These are phyloP conservation scores for Starmerella floris DNA, from an alignment of 805 yeast genomes.

Conservation along the genomic window DNA sequence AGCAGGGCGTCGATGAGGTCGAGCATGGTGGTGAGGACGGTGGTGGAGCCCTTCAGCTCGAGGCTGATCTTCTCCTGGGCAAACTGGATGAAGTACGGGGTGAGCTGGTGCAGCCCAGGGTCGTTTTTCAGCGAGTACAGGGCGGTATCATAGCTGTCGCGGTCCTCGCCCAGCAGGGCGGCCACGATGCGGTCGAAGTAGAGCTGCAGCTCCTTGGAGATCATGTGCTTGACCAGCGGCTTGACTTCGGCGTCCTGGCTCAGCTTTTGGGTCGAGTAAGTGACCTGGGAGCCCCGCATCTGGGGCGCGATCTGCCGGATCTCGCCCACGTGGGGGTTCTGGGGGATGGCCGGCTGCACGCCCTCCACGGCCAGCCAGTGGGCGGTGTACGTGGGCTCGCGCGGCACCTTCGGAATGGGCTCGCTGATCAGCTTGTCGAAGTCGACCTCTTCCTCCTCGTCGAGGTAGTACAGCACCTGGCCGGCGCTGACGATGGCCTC, in stretches of 20 bases:
- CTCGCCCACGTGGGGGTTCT: constrained; percentile 71
- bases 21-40: constrained; percentile 65
- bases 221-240: constrained; percentile 87
- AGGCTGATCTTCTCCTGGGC: constrained; percentile 90
- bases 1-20: constrained; percentile 77
- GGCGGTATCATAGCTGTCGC: constrained; percentile 58
- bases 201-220: constrained; percentile 84
- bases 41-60: constrained; percentile 48
- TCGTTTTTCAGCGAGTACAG: constrained; percentile 73
- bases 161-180: constrained; percentile 40
- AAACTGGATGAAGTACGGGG: constrained; percentile 92
- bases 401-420: constrained; percentile 89
- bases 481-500: constrained; percentile 87
- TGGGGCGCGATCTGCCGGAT: constrained; percentile 65
- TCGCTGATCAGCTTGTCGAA: constrained; percentile 86
- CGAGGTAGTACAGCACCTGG: constrained; percentile 81
- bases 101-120: constrained; percentile 91
- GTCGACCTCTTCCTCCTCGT: constrained; percentile 81
- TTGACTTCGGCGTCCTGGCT: constrained; percentile 50
- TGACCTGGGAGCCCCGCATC: constrained; percentile 68
- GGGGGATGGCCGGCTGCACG: constrained; percentile 94
- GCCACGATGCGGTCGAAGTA: constrained; percentile 83
- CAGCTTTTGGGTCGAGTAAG: constrained; percentile 39
- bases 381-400: constrained; percentile 83
- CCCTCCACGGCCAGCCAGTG: constrained; percentile 96